Percentiles rank a stretch among this genome's conserved stretches.
Conservation (phyloP, 306 rosid species). For the Dalbergia oliveri region DNA sequence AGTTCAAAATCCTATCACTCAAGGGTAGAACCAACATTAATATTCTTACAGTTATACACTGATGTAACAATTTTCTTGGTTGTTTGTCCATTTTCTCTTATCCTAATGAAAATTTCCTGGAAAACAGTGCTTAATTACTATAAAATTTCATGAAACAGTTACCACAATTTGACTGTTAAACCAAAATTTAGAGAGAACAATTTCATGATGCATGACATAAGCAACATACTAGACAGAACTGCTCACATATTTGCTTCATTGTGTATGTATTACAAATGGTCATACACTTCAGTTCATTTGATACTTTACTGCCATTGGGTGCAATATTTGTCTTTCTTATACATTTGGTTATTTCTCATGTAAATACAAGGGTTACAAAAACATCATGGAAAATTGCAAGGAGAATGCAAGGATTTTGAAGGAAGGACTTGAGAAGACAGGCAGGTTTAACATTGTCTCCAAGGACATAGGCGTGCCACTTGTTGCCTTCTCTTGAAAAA, state of each 20-base stretch:
- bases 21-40: neutral
- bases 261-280: neutral
- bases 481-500: constrained; percentile 85
- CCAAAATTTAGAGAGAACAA: constrained; percentile 12
- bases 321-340: constrained; percentile 13
- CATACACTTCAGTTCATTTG: neutral
- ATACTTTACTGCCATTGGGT: neutral
- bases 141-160: no score
- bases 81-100: neutral
- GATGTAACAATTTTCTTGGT: neutral
- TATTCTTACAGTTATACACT: neutral
- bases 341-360: constrained; percentile 8
- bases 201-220: constrained; percentile 5
- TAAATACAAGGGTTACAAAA: constrained; percentile 72
- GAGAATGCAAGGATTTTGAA: constrained; percentile 60
- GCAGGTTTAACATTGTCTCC: constrained; percentile 71
- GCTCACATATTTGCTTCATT: constrained; percentile 19
- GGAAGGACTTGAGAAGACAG: constrained; percentile 72
- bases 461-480: constrained; percentile 87
- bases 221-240: constrained; percentile 8
- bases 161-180: neutral
- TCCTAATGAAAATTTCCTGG: neutral
- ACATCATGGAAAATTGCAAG: constrained; percentile 80
- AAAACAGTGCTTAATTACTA: neutral
- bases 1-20: neutral